Base-by-base conservation (phyloP, 768 basidiomycete species). In the Boletellus sp. region DNA sequence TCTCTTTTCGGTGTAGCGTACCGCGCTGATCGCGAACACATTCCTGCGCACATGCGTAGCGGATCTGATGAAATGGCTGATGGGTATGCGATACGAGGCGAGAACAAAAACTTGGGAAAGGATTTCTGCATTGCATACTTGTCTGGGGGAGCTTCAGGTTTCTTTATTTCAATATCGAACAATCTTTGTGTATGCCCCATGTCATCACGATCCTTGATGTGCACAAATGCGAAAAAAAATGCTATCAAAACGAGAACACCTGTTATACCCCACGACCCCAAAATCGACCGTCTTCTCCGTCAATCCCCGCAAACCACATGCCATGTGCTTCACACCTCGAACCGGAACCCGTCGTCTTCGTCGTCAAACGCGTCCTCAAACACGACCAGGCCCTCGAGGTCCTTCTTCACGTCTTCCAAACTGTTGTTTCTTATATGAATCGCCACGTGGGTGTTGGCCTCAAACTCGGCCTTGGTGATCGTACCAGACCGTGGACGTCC, bases 381-480 rank as follows among this genome's bases (percentile, higher is more conserved):
- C 35, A 68, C 63, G 55, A 67, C 51, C 36, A 63, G 43, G 16
- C 57, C 62, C 38, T 69, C 63, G 23, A 69, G 65, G 15, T 59
- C 57, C 45, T 65, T 69, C 52, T 61, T 67, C 44, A 65, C 63
- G 23, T 63, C 61, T 47, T 60, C 60, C 33, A 69, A n/a, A 34
- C 64, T 55, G 7, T 51, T 62, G 28, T 47, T 67, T 38, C 55
- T 34, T 2, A 59, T 49, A 15, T 57, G 55, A 16, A 55, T 32
- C 9, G 41, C 55, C 23, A 52, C 26, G 38, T 62, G 65, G 3
- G 53, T 50, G 38, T 62, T 60, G 15, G 60, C 50, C 36, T 60
- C 58, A 31, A 62, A 60, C n/a, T 41, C 58, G 3, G 41, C 60
- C 23, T 48, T 62, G 37, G 58, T 60, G 26, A 62, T 65, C 36